Evolutionary conservation across 345 rosid species (phyloP).

Genomic region (Gossypium bickii): DNA sequence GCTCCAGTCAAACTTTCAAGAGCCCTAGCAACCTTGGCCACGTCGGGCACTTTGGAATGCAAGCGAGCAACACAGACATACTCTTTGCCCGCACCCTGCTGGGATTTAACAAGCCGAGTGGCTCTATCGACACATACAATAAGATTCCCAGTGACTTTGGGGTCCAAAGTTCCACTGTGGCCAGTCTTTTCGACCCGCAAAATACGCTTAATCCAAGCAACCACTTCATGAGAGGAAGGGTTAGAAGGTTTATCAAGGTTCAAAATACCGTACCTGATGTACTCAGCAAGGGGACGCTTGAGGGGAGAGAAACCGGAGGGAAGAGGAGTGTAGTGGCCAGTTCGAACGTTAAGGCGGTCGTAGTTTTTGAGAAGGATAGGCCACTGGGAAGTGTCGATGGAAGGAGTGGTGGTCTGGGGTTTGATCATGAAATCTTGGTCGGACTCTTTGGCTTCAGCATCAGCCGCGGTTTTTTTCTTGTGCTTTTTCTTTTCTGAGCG

Average conservation of each 20-base stretch:
- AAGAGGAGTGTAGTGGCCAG: constrained; percentile 97
- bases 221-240: constrained; percentile 96
- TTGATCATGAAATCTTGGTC: constrained; percentile 66
- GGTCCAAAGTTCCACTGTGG: constrained; percentile 93
- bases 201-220: constrained; percentile 95
- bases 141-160: constrained; percentile 88
- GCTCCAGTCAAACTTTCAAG: constrained; percentile 87
- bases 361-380: constrained; percentile 92
- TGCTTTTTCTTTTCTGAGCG: constrained; percentile 66
- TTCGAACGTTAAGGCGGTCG: constrained; percentile 83
- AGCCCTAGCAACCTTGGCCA: constrained; percentile 81
- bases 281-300: constrained; percentile 82
- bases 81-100: constrained; percentile 97
- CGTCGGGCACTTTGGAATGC: constrained; percentile 81
- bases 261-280: constrained; percentile 76
- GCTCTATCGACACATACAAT: constrained; percentile 94
- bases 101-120: constrained; percentile 90
- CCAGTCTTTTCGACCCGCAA: constrained; percentile 91
- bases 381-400: constrained; percentile 86
- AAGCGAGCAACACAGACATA: constrained; percentile 90
- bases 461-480: constrained; percentile 32
- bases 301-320: constrained; percentile 49
- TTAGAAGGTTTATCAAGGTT: constrained; percentile 95
- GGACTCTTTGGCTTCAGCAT: constrained; percentile 16
- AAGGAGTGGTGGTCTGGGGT: constrained; percentile 71